These are phyloP conservation scores for Heterobasidion annosum DNA, from an alignment of 1,284 basidiomycete species.

Conservation along the genomic window DNA sequence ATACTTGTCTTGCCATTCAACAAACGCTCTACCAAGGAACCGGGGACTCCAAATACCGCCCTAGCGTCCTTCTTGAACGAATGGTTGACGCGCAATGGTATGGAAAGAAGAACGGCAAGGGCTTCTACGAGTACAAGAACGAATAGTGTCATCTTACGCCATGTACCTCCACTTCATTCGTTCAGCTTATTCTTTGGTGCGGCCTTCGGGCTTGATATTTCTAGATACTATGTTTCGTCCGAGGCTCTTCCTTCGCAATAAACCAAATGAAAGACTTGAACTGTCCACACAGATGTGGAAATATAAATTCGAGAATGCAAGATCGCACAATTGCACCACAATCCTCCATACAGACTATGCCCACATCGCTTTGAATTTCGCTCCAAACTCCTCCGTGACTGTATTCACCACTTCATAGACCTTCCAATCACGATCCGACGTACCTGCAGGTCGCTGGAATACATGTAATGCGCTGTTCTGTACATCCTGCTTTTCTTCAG, in stretches of 20 bases:
- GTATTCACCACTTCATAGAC: constrained; percentile 42
- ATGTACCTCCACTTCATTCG: not conserved
- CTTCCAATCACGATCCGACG: constrained; percentile 41
- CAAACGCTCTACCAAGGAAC: constrained; percentile 85
- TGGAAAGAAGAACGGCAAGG: constrained; percentile 86
- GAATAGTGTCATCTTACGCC: not conserved
- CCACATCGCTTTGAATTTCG: constrained; percentile 33
- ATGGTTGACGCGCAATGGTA: constrained; percentile 98
- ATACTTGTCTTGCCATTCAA: constrained; percentile 87
- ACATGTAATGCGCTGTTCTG: constrained; percentile 9
- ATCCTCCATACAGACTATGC: constrained; percentile 10
- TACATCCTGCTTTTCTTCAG: constrained; percentile 19
- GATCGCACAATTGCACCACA: too few relatives aligned
- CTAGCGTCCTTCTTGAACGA: constrained; percentile 79
- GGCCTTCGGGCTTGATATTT: too few relatives aligned
- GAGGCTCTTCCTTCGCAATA: too few relatives aligned
- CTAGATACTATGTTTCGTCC: too few relatives aligned
- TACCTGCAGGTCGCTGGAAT: constrained; percentile 25
- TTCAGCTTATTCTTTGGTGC: too few relatives aligned
- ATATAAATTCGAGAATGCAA: too few relatives aligned
- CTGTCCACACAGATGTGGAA: too few relatives aligned
- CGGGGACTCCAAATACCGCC: constrained; percentile 95
- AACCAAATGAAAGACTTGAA: too few relatives aligned
- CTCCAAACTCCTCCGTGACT: constrained; percentile 35
- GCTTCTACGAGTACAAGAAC: constrained; percentile 71